Conservation (phyloP, 148 eudicot species). For the Polygonum maritimum region DNA sequence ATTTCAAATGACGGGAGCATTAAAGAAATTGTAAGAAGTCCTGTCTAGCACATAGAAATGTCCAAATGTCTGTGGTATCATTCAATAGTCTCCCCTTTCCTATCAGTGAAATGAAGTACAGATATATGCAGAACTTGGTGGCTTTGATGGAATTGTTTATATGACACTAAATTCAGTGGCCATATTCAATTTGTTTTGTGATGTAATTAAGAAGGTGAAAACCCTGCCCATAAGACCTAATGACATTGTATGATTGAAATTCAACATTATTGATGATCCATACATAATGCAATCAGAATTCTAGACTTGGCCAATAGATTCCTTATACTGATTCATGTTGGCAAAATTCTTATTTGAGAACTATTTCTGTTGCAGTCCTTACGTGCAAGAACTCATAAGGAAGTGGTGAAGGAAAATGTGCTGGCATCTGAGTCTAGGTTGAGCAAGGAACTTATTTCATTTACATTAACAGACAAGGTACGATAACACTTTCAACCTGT, state of each 20-base stretch:
- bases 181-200: not conserved
- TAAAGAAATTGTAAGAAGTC: not conserved
- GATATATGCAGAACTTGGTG: not conserved
- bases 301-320: not conserved
- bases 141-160: not conserved
- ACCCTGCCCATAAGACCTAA: not conserved
- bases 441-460: slow-evolving; percentile 60
- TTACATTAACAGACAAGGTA: slow-evolving; percentile 76
- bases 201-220: not conserved
- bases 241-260: not conserved
- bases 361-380: slow-evolving; percentile 46
- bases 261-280: not conserved
- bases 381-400: slow-evolving; percentile 72
- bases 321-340: not conserved
- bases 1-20: not conserved
- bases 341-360: not conserved
- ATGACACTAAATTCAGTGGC: not conserved
- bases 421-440: slow-evolving; percentile 36
- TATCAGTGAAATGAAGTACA: not conserved
- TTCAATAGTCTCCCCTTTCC: not conserved
- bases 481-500: not conserved
- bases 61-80: not conserved
- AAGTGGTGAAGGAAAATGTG: slow-evolving; percentile 27
- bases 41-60: not conserved
- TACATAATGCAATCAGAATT: not conserved